Conservation (phyloP, 148 eudicot species). For the Beta vulgaris region DNA sequence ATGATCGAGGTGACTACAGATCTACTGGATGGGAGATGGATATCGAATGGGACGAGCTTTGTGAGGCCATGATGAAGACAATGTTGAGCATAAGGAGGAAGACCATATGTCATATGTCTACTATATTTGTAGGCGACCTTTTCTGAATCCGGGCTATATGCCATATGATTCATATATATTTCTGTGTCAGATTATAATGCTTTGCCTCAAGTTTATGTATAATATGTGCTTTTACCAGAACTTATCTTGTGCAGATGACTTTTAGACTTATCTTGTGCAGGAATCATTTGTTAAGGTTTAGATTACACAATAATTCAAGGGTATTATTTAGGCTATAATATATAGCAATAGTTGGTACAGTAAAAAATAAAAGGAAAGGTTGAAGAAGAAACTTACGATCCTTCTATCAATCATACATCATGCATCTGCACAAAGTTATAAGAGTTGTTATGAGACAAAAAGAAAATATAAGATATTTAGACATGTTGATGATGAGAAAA, state of each 20-base stretch:
- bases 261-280: not conserved
- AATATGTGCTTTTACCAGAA: not conserved
- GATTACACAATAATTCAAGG: too few species aligned
- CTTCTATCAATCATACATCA: constrained; percentile 80
- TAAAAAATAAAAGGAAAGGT: not conserved
- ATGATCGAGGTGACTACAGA: constrained; percentile 93
- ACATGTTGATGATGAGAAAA: too few species aligned
- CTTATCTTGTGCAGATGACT: not conserved
- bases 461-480: too few species aligned
- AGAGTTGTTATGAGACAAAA: too few species aligned
- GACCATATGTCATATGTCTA: constrained; percentile 84
- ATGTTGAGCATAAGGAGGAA: constrained; percentile 38
- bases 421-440: constrained; percentile 68
- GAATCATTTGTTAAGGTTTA: too few species aligned
- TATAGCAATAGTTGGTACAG: too few species aligned
- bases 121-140: constrained; percentile 74
- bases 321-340: too few species aligned
- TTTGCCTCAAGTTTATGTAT: not conserved
- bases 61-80: constrained; percentile 48
- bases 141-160: constrained; percentile 85
- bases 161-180: too few species aligned
- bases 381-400: constrained; percentile 43
- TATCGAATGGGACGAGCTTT: constrained; percentile 93
- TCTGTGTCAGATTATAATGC: too few species aligned
- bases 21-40: constrained; percentile 96